Base-by-base conservation (phyloP, 2,329 filamentous ascomycete species). In the Gnomoniopsis sp. region DNA sequence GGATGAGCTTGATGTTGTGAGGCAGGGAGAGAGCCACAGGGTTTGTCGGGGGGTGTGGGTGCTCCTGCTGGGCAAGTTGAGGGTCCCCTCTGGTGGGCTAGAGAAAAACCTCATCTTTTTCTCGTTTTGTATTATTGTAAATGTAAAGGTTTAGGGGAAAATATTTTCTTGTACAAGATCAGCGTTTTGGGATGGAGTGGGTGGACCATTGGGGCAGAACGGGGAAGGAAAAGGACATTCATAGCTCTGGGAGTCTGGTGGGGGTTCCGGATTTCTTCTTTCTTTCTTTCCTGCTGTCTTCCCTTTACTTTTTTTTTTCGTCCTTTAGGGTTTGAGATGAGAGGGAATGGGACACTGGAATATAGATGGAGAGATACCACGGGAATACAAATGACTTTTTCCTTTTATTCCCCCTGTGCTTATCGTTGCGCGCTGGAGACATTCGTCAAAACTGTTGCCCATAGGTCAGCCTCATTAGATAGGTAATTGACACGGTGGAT, bases 231-330 rank as follows among this genome's bases (percentile, higher is more conserved):
- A 41, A n/a, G 38, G 49, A 14, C 7, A 15, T 12, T 82, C 84
- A 17, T 81, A 77, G 12, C 80, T 82, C 48, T 72, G 96, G 50
- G 93, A 93, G 0, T 96, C 91, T 70, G 84, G 89, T 64, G 96
- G 96, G 72, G 75, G n/a, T n/a, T n/a, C n/a, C n/a, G n/a, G n/a
- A n/a, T n/a, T n/a, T n/a, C n/a, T n/a, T n/a, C n/a, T n/a, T n/a
- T n/a, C n/a, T n/a, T n/a, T n/a, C n/a, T n/a, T n/a, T n/a, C n/a
- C n/a, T n/a, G n/a, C n/a, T 89, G 36, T 79, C 96, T 49, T 88
- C 90, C 26, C 8, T 30, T 30, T 4, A 4, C 8, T 30, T 30
- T 30, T 8, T 8, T 8, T 30, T 30, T 30, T 30, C 26, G 4
- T 30, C 4, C 26, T 30, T 30, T 30, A n/a, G 26, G 26, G 26